Base-by-base conservation (phyloP, 139 green algal species). In the Pseudopediastrum boryanum region DNA sequence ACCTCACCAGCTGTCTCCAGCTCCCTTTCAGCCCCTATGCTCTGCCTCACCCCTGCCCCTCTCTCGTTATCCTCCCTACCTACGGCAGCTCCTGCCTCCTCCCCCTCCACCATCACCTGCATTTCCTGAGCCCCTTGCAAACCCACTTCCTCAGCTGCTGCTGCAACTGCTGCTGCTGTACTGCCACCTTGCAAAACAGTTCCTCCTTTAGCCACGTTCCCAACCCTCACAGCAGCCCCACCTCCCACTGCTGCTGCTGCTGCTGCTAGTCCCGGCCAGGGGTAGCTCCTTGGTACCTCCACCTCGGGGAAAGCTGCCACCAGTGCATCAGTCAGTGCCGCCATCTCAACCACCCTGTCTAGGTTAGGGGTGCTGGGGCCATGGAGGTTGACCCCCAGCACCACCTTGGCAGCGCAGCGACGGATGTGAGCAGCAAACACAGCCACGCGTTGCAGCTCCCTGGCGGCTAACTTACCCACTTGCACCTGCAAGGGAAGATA, bases 281-380 rank as follows among this genome's bases (percentile, higher is more conserved):
- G n/a, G n/a, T n/a, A n/a, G 46, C 46, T 16, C 13, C 16, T 16
- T 12, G 12, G 13, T n/a, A 56, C 13, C 46, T 12, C 46, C 13
- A 16, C 46, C 13, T 16, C 46, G 16, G 12, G 12, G 29, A 78
- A 78, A 7, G 71, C 71, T 39, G 71, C 71, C 25, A 31, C 39
- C 23, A 78, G 46, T 5, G 72, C 83, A 1, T 83, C 74, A 42
- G 74, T 85, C 19, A 88, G 74, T 39, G 86, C 83, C 75, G 84
- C 73, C 89, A 93, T 93, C 83, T 93, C 89, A 64, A 93, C 89
- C 31, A 93, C 89, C 2, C 89, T 69, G 68, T 91, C 82, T 31
- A 88, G 84, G 78, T 89, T 88, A 13, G 89, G 89, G 2, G 83
- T 90, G 72, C 79, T 81, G 59, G 89, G 82, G 42, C 90, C 72